A percentile compares a stretch with the other conserved stretches of the same genome.
Conservation (phyloP, 148 eudicot genomes). For the Talinum fruticosum region DNA sequence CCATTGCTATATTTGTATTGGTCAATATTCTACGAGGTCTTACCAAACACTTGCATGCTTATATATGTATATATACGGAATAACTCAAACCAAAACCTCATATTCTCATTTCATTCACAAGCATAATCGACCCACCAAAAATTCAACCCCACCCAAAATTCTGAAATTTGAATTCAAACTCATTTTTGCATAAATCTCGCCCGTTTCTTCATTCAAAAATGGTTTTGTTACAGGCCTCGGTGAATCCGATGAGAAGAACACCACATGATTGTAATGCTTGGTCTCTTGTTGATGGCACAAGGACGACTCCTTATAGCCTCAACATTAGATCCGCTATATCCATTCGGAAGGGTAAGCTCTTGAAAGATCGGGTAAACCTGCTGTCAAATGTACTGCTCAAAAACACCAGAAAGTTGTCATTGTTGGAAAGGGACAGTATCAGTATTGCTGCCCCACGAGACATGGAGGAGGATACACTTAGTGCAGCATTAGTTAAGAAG, state of each 20-base stretch:
- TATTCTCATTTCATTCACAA: too few species aligned
- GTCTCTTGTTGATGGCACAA: too few species aligned
- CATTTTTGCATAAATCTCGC: too few species aligned
- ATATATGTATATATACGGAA: too few species aligned
- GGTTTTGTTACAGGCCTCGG: constrained; percentile 6
- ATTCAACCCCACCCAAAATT: too few species aligned
- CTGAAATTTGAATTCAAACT: too few species aligned
- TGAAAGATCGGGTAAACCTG: constrained; percentile 8
- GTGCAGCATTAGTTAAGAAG: neutral
- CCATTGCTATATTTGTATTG: too few species aligned
- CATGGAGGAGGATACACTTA: neutral
- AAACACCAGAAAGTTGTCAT: constrained; percentile 4
- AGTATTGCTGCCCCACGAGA: neutral
- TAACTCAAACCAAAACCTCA: too few species aligned
- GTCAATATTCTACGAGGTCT: too few species aligned
- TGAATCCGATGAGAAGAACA: neutral
- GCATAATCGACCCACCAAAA: too few species aligned
- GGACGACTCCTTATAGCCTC: too few species aligned
- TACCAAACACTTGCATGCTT: too few species aligned
- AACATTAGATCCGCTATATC: constrained; percentile 14
- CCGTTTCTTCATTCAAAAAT: neutral
- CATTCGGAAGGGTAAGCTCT: neutral
- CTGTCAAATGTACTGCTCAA: constrained; percentile 8
- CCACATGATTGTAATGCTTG: neutral
- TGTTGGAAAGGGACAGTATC: neutral